Conservation (phyloP, 2,329 filamentous ascomycete genomes). For the Thermoascus crustaceus region DNA sequence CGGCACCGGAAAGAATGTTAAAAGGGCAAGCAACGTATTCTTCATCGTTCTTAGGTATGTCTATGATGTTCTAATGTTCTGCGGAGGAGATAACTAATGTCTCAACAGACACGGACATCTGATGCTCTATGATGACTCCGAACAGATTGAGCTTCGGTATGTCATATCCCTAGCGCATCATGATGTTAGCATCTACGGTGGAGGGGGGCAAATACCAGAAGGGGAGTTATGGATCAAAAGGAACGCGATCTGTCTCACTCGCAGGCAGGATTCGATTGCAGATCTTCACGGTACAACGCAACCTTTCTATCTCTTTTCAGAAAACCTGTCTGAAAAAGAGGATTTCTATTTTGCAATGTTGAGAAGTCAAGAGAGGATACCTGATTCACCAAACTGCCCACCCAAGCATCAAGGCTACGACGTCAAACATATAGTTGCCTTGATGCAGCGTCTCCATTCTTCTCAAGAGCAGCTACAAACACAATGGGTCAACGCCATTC, state of each 20-base stretch:
- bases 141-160: slow-evolving; percentile 91
- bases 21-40: slow-evolving; percentile 75
- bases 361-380: slow-evolving; percentile 67
- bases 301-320: slow-evolving; percentile 89
- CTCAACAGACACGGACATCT: slow-evolving; percentile 74
- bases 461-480: slow-evolving; percentile 86
- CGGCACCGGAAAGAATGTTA: slow-evolving; percentile 41
- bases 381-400: slow-evolving; percentile 47
- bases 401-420: slow-evolving; percentile 71
- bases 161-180: slow-evolving; percentile 90
- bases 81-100: slow-evolving; percentile 2
- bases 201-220: slow-evolving; percentile 69
- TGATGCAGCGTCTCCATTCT: slow-evolving; percentile 85
- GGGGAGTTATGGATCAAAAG: slow-evolving; percentile 94
- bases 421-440: slow-evolving; percentile 73
- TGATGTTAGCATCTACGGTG: slow-evolving; percentile 70
- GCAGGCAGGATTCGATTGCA: slow-evolving; percentile 47
- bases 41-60: slow-evolving; percentile 78
- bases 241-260: slow-evolving; percentile 75
- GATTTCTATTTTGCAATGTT: slow-evolving; percentile 95
- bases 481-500: slow-evolving; percentile 84
- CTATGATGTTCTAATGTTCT: slow-evolving; percentile 3
- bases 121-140: slow-evolving; percentile 94
- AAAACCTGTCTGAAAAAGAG: slow-evolving; percentile 93
- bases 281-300: slow-evolving; percentile 56